phyloP scores from a whole-genome alignment of 345 rosid genomes.

The Corchorus capsularis region DNA sequence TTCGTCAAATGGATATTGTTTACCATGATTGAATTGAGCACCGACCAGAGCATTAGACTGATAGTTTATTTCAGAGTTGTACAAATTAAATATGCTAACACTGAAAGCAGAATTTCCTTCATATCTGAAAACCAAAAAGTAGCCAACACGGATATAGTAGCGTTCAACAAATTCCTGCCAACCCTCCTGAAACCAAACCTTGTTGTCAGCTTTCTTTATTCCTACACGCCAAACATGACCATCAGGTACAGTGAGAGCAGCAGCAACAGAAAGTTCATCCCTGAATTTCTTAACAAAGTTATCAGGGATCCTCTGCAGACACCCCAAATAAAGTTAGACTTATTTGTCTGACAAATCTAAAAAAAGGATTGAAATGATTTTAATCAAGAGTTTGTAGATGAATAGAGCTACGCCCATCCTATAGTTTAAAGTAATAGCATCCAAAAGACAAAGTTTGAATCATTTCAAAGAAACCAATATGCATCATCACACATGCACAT shows the following conservation, averaged over 20 bases:
- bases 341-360: neutral
- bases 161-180: constrained; percentile 89
- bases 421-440: constrained; percentile 2
- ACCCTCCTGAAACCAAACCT: constrained; percentile 76
- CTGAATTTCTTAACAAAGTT: constrained; percentile 71
- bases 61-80: constrained; percentile 70
- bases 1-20: constrained; percentile 67
- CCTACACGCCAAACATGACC: constrained; percentile 80
- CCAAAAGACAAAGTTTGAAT: neutral
- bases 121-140: constrained; percentile 78
- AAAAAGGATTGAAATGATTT: neutral
- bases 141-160: constrained; percentile 69
- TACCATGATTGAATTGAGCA: constrained; percentile 43
- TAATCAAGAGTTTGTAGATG: neutral
- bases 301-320: constrained; percentile 87
- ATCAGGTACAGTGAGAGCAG: constrained; percentile 73
- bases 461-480: neutral
- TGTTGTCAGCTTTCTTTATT: constrained; percentile 65
- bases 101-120: constrained; percentile 78
- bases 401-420: constrained; percentile 5
- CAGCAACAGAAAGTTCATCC: constrained; percentile 68
- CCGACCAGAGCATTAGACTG: constrained; percentile 42
- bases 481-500: neutral
- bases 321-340: constrained; percentile 26
- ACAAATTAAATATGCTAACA: constrained; percentile 72